These are phyloP conservation scores for Tolypocladium tundrense DNA, from an alignment of 2,329 filamentous ascomycete genomes.

Conservation along the genomic window DNA sequence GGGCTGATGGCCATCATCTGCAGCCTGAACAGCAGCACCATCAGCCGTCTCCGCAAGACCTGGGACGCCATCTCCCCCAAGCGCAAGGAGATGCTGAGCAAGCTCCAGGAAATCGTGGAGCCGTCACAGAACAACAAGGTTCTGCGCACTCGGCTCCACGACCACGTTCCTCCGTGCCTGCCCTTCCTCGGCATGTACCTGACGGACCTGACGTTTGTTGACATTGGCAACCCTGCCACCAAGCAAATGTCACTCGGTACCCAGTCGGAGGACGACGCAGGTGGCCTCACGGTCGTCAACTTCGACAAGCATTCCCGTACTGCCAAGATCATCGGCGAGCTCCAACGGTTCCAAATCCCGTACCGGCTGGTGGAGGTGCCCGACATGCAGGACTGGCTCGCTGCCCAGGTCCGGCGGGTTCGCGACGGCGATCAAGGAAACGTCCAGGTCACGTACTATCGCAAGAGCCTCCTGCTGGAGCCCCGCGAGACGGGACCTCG, in stretches of 20 bases:
- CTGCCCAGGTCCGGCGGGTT: constrained; percentile 68
- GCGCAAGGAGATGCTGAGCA: constrained; percentile 69
- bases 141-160: constrained; percentile 71
- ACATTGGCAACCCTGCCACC: constrained; percentile 83
- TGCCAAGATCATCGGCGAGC: constrained; percentile 87
- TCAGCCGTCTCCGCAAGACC: constrained; percentile 76
- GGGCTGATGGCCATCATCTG: constrained; percentile 95
- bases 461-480: constrained; percentile 76
- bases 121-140: constrained; percentile 84
- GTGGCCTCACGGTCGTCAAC: constrained; percentile 75
- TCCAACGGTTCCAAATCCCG: constrained; percentile 92
- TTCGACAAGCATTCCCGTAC: constrained; percentile 96
- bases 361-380: constrained; percentile 75
- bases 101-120: constrained; percentile 76
- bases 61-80: constrained; percentile 84
- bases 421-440: constrained; percentile 48
- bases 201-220: constrained; percentile 91
- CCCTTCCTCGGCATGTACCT: constrained; percentile 95
- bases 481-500: constrained; percentile 47
- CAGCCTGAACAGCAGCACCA: constrained; percentile 83
- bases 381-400: constrained; percentile 89
- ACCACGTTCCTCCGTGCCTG: constrained; percentile 82
- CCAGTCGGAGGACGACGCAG: constrained; percentile 47
- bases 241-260: constrained; percentile 51
- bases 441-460: constrained; percentile 57